phyloP scores from a whole-genome alignment of 1,284 basidiomycete genomes.

The Mycena citricolor region DNA sequence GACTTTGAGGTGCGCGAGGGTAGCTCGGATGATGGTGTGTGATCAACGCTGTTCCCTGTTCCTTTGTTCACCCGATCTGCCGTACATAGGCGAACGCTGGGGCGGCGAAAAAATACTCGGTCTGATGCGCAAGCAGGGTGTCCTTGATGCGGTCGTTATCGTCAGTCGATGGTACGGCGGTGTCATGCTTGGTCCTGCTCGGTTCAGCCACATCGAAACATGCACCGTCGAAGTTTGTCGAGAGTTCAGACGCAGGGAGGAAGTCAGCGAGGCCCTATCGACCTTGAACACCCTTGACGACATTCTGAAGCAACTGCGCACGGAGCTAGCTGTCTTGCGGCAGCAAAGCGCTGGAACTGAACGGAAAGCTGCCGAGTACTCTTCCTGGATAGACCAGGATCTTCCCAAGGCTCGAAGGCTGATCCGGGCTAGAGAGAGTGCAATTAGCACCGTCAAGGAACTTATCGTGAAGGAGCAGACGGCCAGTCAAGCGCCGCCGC shows the following conservation, averaged over 20 bases:
- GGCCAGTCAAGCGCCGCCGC: not conserved
- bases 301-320: slow-evolving; percentile 54
- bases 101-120: slow-evolving; percentile 63
- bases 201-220: slow-evolving; percentile 24
- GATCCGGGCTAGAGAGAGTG: slow-evolving; percentile 41
- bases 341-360: slow-evolving; percentile 2
- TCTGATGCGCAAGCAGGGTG: slow-evolving; percentile 68
- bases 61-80: not conserved
- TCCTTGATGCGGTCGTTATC: slow-evolving; percentile 63
- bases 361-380: slow-evolving; percentile 35
- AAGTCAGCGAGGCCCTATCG: slow-evolving; percentile 57
- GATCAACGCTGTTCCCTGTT: not conserved
- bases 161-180: slow-evolving; percentile 84
- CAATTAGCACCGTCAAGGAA: slow-evolving; percentile 41
- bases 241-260: slow-evolving; percentile 62
- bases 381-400: slow-evolving; percentile 33
- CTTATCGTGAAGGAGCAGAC: slow-evolving; percentile 14
- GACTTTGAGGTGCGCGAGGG: slow-evolving; percentile 68
- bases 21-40: slow-evolving; percentile 69
- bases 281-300: slow-evolving; percentile 64
- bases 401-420: slow-evolving; percentile 41
- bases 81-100: slow-evolving; percentile 39
- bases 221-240: slow-evolving; percentile 51
- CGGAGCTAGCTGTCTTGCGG: slow-evolving; percentile 39
- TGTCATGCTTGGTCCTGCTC: slow-evolving; percentile 52